Conservation (phyloP, 2,329 filamentous ascomycete genomes). For the Pestalotiopsis sp. region DNA sequence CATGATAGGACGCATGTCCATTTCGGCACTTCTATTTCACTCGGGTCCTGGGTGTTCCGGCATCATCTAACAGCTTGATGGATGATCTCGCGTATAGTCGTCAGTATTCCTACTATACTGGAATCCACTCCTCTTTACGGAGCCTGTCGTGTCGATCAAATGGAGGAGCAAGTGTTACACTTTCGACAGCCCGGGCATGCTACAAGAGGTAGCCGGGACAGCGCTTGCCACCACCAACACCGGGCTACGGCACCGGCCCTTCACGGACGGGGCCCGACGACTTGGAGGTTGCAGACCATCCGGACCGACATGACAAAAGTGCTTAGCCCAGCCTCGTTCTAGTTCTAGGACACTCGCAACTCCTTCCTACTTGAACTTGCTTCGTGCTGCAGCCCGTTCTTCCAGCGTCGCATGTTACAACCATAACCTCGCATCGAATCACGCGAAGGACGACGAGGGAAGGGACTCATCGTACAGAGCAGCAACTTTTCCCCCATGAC, state of each 20-base stretch:
- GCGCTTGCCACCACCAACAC: background rate
- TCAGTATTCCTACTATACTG: background rate
- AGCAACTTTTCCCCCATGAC: background rate
- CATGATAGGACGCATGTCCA: background rate
- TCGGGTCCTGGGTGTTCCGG: background rate
- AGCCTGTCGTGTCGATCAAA: background rate
- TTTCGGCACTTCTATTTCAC: background rate
- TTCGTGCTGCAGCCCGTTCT: background rate
- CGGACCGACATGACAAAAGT: background rate
- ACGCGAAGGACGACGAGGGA: background rate
- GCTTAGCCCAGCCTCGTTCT: background rate
- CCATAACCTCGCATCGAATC: background rate
- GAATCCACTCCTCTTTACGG: background rate
- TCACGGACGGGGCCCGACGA: background rate
- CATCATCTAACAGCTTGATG: background rate
- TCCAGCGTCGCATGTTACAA: background rate
- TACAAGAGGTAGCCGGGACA: background rate
- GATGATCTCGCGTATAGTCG: background rate
- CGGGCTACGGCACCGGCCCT: constrained; percentile 3
- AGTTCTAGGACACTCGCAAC: background rate
- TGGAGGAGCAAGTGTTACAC: background rate
- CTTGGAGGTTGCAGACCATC: background rate
- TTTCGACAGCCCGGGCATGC: background rate
- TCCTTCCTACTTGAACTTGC: background rate
- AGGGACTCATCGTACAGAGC: background rate